Conservation (phyloP, 225 moss, liverwort and hornwort species). For the Polytrichum formosum region DNA sequence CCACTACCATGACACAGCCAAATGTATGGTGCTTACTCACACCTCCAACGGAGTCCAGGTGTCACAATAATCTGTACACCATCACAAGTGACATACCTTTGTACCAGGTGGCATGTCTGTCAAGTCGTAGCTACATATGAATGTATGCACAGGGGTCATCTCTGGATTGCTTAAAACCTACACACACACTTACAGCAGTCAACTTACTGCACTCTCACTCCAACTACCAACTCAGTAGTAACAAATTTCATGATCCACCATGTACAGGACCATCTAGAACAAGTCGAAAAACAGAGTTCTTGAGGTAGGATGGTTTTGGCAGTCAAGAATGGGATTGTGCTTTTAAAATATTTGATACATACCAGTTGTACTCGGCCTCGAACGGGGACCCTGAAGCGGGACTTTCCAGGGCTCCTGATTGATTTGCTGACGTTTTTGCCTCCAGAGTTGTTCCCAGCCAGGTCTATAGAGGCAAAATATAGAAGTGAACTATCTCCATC, state of each 20-base stretch:
- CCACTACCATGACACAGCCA: background rate
- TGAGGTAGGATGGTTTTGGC: too few species aligned
- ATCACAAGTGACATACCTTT: slow-evolving; percentile 47
- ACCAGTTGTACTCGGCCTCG: slow-evolving; percentile 96
- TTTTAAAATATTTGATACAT: background rate
- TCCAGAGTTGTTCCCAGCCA: slow-evolving; percentile 47
- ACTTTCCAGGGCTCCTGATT: slow-evolving; percentile 44
- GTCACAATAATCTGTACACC: background rate
- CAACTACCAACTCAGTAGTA: background rate
- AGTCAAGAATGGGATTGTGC: too few species aligned
- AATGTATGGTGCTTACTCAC: background rate
- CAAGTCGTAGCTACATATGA: slow-evolving; percentile 95
- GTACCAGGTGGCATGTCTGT: slow-evolving; percentile 99
- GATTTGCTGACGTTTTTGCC: slow-evolving; percentile 30
- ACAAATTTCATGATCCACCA: background rate
- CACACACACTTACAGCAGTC: slow-evolving; percentile 22
- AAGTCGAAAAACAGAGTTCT: too few species aligned
- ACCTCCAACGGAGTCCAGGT: background rate
- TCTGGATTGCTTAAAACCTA: slow-evolving; percentile 98
- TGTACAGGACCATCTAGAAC: too few species aligned
- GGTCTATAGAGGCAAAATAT: slow-evolving; percentile 90
- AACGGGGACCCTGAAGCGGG: slow-evolving; percentile 79
- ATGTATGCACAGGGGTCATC: slow-evolving; percentile 97
- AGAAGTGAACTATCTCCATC: slow-evolving; percentile 91
- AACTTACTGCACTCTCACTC: slow-evolving; percentile 10